phyloP scores from a whole-genome alignment of 208 protist genomes.

The Trichomonas gallinae region DNA sequence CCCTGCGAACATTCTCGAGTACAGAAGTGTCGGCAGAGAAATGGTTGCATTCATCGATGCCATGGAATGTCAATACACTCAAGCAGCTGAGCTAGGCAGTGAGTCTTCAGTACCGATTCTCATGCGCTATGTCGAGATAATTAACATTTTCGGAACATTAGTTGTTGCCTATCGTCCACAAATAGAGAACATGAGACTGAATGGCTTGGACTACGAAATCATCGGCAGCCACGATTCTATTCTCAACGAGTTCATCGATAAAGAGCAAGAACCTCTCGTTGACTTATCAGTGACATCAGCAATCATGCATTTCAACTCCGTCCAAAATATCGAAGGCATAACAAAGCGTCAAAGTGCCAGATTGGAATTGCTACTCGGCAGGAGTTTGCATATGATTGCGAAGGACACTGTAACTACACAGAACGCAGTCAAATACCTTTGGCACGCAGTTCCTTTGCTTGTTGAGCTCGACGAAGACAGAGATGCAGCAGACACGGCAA shows the following conservation, averaged over 20 bases:
- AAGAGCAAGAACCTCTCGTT: neutral
- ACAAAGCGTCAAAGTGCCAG: neutral
- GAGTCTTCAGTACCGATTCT: neutral
- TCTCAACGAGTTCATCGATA: neutral
- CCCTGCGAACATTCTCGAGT: neutral
- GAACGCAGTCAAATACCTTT: neutral
- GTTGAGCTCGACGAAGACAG: neutral
- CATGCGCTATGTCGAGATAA: neutral
- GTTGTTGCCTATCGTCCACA: neutral
- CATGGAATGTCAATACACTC: neutral
- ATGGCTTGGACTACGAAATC: neutral
- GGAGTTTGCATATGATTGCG: neutral
- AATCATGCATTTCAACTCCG: neutral
- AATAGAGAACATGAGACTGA: neutral
- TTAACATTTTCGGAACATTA: neutral
- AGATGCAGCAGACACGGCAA: neutral
- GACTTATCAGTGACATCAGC: neutral
- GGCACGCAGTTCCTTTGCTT: neutral
- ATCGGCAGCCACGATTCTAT: neutral
- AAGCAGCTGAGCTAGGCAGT: neutral
- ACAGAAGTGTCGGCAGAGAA: neutral
- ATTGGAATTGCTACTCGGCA: neutral
- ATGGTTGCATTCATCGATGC: neutral
- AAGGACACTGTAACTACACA: neutral
- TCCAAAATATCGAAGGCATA: neutral